A percentile compares a stretch with the other conserved stretches of the same genome.
These are phyloP conservation scores for Antarctomyces pellizariae DNA, from an alignment of 495 filamentous ascomycete genomes.

Conservation along the genomic window DNA sequence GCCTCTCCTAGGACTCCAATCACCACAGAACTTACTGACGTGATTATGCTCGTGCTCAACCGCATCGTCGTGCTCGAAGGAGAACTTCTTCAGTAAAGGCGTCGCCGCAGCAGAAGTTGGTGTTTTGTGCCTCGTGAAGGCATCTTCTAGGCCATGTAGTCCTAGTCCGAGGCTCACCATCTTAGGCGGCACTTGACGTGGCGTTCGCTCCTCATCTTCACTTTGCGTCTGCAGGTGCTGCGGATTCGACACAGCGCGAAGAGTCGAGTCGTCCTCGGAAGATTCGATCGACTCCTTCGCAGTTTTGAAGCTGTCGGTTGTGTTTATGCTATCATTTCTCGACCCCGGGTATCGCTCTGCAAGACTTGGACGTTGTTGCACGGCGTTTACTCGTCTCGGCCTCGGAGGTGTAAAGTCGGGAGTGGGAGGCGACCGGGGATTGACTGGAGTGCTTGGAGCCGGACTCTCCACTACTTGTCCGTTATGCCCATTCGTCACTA, in stretches of 20 bases:
- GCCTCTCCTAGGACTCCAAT: slow-evolving; percentile 17
- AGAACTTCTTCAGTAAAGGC: too few relatives aligned
- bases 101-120: slow-evolving; percentile 4
- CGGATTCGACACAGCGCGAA: slow-evolving; percentile 18
- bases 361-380: slow-evolving; percentile 17
- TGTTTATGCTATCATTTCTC: slow-evolving; percentile 48
- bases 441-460: slow-evolving; percentile 29
- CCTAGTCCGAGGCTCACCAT: slow-evolving; percentile 23
- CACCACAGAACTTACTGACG: slow-evolving; percentile 24
- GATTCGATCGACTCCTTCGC: slow-evolving; percentile 37
- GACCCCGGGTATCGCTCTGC: slow-evolving; percentile 25
- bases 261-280: slow-evolving; percentile 35
- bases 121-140: slow-evolving; percentile 12
- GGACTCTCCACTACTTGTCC: slow-evolving; percentile 11
- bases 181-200: slow-evolving; percentile 6
- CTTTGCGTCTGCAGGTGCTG: slow-evolving; percentile 15
- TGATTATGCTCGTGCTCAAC: slow-evolving; percentile 12
- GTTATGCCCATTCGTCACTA: slow-evolving; percentile 14
- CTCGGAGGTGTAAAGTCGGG: slow-evolving; percentile 51
- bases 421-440: slow-evolving; percentile 45
- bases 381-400: slow-evolving; percentile 13
- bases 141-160: slow-evolving; percentile 23
- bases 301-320: slow-evolving; percentile 55
- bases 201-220: slow-evolving; percentile 5
- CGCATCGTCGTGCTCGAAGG: neutral